Percentiles rank a stretch among this genome's conserved stretches.
Conservation (phyloP, 345 rosid species). For the Populus davidiana region DNA sequence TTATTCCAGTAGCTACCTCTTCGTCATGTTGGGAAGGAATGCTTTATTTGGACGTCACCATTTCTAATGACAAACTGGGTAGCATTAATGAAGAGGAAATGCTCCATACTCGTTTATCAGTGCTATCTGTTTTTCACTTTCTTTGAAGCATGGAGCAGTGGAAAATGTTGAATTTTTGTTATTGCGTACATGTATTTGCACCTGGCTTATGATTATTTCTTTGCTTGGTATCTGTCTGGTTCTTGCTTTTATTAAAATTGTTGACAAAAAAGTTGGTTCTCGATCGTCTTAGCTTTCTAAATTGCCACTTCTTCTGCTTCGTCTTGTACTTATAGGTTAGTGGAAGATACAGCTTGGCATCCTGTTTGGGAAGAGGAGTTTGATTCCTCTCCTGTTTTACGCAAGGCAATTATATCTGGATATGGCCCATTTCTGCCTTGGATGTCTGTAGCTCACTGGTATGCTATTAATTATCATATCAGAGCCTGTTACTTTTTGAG, state of each 20-base stretch:
- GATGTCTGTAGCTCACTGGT: conserved; percentile 98
- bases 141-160: background rate
- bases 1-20: background rate
- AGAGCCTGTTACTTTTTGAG: background rate
- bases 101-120: background rate
- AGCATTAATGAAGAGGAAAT: background rate
- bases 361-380: conserved; percentile 75
- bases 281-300: background rate
- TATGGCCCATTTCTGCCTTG: conserved; percentile 93
- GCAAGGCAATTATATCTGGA: conserved; percentile 72
- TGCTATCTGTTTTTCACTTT: background rate
- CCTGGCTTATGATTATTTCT: background rate
- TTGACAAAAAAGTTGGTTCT: background rate
- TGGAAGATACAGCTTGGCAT: conserved; percentile 93
- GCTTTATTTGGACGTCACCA: background rate
- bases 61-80: background rate
- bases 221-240: conserved; percentile 1
- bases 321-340: conserved; percentile 47
- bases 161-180: background rate
- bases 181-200: background rate
- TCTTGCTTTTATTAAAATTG: conserved; percentile 5
- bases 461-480: conserved; percentile 11
- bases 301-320: conserved; percentile 6
- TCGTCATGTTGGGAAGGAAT: background rate
- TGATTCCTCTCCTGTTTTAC: conserved; percentile 52